A percentile compares a stretch with the other conserved stretches of the same genome.
phyloP scores from a whole-genome alignment of 345 rosid genomes.

The Euclidium syriacum region DNA sequence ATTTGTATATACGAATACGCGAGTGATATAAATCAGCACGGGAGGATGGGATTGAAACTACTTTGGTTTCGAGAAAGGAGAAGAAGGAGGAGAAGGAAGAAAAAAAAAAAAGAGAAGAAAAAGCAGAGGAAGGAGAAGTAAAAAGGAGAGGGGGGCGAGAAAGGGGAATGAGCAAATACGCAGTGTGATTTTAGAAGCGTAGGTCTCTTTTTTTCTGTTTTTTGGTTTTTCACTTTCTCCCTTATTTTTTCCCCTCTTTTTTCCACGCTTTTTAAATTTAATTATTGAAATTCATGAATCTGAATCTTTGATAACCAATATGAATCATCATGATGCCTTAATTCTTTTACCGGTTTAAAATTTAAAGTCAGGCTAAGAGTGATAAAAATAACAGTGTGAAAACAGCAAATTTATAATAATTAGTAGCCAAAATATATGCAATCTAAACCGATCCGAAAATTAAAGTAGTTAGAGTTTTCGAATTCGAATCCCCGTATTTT shows the following conservation, averaged over 20 bases:
- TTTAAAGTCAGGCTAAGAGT: not conserved
- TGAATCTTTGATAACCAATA: not conserved
- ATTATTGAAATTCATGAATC: not conserved
- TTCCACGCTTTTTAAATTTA: not conserved
- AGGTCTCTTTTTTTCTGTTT: slow-evolving; percentile 19
- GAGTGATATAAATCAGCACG: slow-evolving; percentile 9
- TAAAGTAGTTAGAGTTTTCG: too few species aligned
- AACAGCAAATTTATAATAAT: not conserved
- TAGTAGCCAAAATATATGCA: too few species aligned
- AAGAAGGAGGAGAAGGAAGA: not conserved
- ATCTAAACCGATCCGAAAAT: too few species aligned
- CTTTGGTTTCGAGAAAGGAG: not conserved
- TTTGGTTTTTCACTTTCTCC: too few species aligned
- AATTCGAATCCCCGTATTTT: too few species aligned
- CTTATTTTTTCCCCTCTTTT: not conserved
- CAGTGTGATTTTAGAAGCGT: slow-evolving; percentile 18
- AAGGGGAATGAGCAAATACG: not conserved
- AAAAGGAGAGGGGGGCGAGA: slow-evolving; percentile 14
- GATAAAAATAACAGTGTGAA: too few species aligned
- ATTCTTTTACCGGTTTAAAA: not conserved
- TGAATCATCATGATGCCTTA: not conserved
- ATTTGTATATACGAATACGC: not conserved
- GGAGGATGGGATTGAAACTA: slow-evolving; percentile 30
- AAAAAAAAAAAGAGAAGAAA: not conserved
- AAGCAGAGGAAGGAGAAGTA: not conserved